Conservation (phyloP, 2,329 filamentous ascomycete genomes). For the Phoma sp. region DNA sequence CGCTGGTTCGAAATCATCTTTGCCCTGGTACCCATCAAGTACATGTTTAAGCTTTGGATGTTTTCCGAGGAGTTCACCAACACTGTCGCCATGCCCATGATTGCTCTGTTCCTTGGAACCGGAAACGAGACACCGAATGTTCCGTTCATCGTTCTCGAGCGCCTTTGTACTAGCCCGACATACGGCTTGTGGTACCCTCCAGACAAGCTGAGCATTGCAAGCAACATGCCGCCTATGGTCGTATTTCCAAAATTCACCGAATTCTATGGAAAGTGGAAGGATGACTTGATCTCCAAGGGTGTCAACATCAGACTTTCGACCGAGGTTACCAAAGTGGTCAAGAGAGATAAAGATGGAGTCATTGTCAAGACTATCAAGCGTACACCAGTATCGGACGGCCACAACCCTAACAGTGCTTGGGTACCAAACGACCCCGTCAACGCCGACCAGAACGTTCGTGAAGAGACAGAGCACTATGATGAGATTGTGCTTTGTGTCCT, state of each 20-base stretch:
- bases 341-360: slow-evolving; percentile 60
- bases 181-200: slow-evolving; percentile 66
- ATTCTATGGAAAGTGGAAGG: slow-evolving; percentile 67
- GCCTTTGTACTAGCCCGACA: slow-evolving; percentile 59
- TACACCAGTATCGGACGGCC: slow-evolving; percentile 50
- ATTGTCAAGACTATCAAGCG: slow-evolving; percentile 56
- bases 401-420: slow-evolving; percentile 55
- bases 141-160: slow-evolving; percentile 68
- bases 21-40: slow-evolving; percentile 66
- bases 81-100: slow-evolving; percentile 72
- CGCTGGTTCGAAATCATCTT: slow-evolving; percentile 67
- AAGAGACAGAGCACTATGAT: slow-evolving; percentile 62
- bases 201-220: slow-evolving; percentile 55
- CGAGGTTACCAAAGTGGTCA: slow-evolving; percentile 61
- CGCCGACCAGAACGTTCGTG: slow-evolving; percentile 50
- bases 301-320: slow-evolving; percentile 64
- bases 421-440: slow-evolving; percentile 48
- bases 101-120: slow-evolving; percentile 76
- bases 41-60: slow-evolving; percentile 70
- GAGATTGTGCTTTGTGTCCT: slow-evolving; percentile 70
- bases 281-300: slow-evolving; percentile 58
- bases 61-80: slow-evolving; percentile 75
- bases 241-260: slow-evolving; percentile 68
- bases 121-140: slow-evolving; percentile 78
- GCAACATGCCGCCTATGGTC: slow-evolving; percentile 63